Conservation (phyloP, 768 basidiomycete species). For the Psilocybe cubensis region DNA sequence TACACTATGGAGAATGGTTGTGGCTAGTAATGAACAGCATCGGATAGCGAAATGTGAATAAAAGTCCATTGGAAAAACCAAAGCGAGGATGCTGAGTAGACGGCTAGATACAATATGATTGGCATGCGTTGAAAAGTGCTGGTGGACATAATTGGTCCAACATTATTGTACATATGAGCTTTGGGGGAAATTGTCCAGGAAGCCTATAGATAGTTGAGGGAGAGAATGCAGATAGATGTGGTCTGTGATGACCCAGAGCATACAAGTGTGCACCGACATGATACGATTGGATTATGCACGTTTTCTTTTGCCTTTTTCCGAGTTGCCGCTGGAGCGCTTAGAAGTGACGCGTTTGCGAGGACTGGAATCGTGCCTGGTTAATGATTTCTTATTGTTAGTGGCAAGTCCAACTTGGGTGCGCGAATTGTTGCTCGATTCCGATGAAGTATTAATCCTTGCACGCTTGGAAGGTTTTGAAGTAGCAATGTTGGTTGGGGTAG, state of each 20-base stretch:
- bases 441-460: not conserved
- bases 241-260: not conserved
- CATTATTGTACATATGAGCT: not conserved
- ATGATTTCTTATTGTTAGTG: not conserved
- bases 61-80: not conserved
- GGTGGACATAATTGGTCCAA: not conserved
- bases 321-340: not conserved
- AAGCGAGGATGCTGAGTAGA: not conserved
- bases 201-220: not conserved
- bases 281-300: not conserved
- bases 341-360: not conserved
- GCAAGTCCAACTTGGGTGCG: not conserved
- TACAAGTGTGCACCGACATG: not conserved
- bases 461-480: slow-evolving; percentile 7
- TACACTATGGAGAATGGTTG: too few relatives aligned
- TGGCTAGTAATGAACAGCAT: not conserved
- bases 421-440: not conserved
- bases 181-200: not conserved
- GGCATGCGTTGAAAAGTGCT: not conserved
- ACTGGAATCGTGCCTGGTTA: not conserved
- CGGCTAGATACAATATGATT: not conserved
- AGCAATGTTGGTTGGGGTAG: not conserved
- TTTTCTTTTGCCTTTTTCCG: not conserved
- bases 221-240: not conserved
- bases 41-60: not conserved